Evolutionary conservation across 495 filamentous ascomycete species (phyloP), one percentile per base, ranked within the genome.

Genomic region (Endocarpon pusillum): DNA sequence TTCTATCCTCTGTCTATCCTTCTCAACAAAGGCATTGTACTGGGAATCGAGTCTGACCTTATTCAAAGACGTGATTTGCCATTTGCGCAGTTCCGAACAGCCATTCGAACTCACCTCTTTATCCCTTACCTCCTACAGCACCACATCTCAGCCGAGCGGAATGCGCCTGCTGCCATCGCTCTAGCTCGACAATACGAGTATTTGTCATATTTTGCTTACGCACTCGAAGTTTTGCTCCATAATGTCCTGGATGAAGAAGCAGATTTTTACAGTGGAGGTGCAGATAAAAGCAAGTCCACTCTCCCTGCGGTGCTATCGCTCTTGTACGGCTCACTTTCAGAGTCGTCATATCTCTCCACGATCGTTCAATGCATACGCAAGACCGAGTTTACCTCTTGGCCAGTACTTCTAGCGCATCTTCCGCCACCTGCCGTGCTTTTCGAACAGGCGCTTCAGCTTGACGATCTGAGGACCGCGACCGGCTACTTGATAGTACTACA

Each of bases 281-380:
- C 73, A 41, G 57, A 57, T 39, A 38, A 51, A 4, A 43, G 50
- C 9, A 46, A 14, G 12, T 83, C 87, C 3, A 65, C 94, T 6
- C 66, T 99, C 3, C 89, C 91, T 1, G 75, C 69, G 17, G 82
- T 93, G 5, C 72, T 96, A 15, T 78, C 79, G 0, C 89, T 96
- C 39, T 67, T 99, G 3, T 59, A 65, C 34, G 84, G 84, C 1
- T 82, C 81, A 0, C 92, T 94, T 41, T 75, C 78, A 19, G 63
- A 81, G 32, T 48, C 45, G 8, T 52, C 55, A 9, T 96, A 94
- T 39, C 73, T 96, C 20, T 89, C 96, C 48, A 84, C 94, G 36
- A 74, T 99, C 3, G 85, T 99, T 1, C 87, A 93, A 58, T 99
- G 91, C 53, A 94, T 89, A 0, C 77, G 91, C 15, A 96, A 99